Percentiles rank a stretch among this genome's conserved stretches.
These are phyloP conservation scores for Rhizopogon roseolus DNA, from an alignment of 768 basidiomycete genomes.

Conservation along the genomic window DNA sequence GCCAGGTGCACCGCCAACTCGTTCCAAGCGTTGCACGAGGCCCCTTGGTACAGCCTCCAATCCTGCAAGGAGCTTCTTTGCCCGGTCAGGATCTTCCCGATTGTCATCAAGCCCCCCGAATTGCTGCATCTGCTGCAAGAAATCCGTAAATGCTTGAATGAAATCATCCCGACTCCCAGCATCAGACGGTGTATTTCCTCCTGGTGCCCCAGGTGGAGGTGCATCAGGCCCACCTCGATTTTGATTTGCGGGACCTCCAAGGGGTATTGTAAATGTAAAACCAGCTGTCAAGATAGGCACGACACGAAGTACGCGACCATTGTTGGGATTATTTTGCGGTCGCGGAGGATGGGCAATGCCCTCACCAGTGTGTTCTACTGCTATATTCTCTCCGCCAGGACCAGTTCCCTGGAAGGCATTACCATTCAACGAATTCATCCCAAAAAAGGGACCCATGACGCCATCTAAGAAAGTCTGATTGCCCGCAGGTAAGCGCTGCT, in stretches of 20 bases:
- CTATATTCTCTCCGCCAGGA: conserved; percentile 11
- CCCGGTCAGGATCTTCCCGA: conserved; percentile 64
- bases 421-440: conserved; percentile 7
- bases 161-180: conserved; percentile 14
- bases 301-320: conserved; percentile 17
- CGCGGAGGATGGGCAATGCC: conserved; percentile 10
- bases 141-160: conserved; percentile 19
- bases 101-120: conserved; percentile 27
- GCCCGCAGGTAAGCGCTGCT: conserved; percentile 10
- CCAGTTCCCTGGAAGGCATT: not conserved
- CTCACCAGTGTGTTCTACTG: conserved; percentile 26
- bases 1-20: conserved; percentile 35
- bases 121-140: conserved; percentile 19
- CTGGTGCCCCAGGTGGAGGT: not conserved
- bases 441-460: conserved; percentile 23
- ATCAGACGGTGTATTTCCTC: not conserved
- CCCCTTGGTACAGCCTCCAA: conserved; percentile 66
- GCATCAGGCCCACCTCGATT: conserved; percentile 7
- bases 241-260: conserved; percentile 17
- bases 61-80: conserved; percentile 55
- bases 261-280: conserved; percentile 31
- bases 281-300: conserved; percentile 22
- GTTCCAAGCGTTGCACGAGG: conserved; percentile 59
- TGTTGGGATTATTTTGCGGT: conserved; percentile 17
- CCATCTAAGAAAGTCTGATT: conserved; percentile 7